Evolutionary conservation across 306 rosid species (phyloP), one percentile per base, ranked within the genome.

Genomic region (Vachellia pachyceras): DNA sequence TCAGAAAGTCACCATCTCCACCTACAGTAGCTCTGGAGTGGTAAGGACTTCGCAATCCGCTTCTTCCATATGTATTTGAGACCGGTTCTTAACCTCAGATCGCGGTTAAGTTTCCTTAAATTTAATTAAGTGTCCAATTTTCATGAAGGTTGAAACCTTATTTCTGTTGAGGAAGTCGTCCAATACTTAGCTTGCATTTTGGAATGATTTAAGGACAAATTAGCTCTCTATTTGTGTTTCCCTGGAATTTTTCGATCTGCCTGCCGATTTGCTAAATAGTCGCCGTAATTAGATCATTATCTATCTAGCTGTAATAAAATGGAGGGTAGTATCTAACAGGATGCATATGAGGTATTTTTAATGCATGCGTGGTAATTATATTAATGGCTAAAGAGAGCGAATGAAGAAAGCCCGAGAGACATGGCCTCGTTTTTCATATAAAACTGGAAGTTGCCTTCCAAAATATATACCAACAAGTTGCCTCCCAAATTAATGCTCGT

Each of bases 1-100:
- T 85, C 90, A 91, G 86, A 91, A 91, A 72, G 88, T 91, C 82
- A 63, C 86, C 15, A 72, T 89, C 75, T 89, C 89, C 37, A 84
- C 93, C 72, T 84, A 79, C 77, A 89, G 88, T 73, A 81, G 76
- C 57, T 87, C 90, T 10, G 96, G 96, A 69, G 96, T 88, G 86
- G 96, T 89, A 85, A 6, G 87, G 64, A 46, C 47, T 81, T 36
- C 10, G 9, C 5, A 35, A 23, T 54, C 20, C 61, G 23, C 14
- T 57, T 22, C 35, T 57, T 23, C 37, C 36, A 10, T 4, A 4
- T 60, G 25, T 25, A 23, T 5, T 60, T 60, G 17, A 60, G 10
- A n/a, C 42, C 36, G 7, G 18, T 10, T 69, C 17, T 20, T 42
- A n/a, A 41, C 36, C 44, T 18, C 13, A 6, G 35, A 18, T 52